Conservation (phyloP, 2,329 filamentous ascomycete species). For the Lojkania enalia region DNA sequence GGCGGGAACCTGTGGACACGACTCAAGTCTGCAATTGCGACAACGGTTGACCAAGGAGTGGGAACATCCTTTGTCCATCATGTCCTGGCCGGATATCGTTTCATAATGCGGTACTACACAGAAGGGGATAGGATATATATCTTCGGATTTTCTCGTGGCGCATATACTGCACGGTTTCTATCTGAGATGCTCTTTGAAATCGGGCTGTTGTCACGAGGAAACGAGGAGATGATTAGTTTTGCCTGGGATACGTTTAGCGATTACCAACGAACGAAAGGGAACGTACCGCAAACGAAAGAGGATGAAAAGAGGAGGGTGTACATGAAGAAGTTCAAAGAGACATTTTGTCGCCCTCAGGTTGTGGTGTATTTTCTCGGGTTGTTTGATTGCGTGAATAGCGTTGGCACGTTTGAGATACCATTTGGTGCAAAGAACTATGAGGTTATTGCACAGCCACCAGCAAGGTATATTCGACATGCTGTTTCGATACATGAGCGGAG, state of each 20-base stretch:
- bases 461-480: conserved; percentile 48
- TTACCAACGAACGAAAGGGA: conserved; percentile 12
- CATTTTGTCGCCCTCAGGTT: conserved; percentile 46
- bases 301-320: conserved; percentile 43
- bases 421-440: conserved; percentile 44
- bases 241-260: conserved; percentile 21
- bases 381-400: conserved; percentile 48
- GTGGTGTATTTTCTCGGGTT: conserved; percentile 50
- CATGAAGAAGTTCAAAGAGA: conserved; percentile 51
- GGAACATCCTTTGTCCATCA: conserved; percentile 21
- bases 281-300: conserved; percentile 32
- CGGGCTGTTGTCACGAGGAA: conserved; percentile 26
- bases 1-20: background rate
- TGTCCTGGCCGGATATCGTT: conserved; percentile 33
- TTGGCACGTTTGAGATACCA: conserved; percentile 47
- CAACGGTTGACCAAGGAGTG: conserved; percentile 13
- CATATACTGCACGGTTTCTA: conserved; percentile 41
- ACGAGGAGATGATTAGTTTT: conserved; percentile 25
- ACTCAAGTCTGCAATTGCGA: background rate
- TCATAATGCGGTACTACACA: conserved; percentile 39
- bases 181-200: conserved; percentile 28
- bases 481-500: conserved; percentile 51
- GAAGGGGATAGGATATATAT: conserved; percentile 38
- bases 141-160: conserved; percentile 40
- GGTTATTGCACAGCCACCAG: conserved; percentile 22